Evolutionary conservation across 1,284 basidiomycete genomes (phyloP).

Genomic region (Microbotryomycetes sp.): DNA sequence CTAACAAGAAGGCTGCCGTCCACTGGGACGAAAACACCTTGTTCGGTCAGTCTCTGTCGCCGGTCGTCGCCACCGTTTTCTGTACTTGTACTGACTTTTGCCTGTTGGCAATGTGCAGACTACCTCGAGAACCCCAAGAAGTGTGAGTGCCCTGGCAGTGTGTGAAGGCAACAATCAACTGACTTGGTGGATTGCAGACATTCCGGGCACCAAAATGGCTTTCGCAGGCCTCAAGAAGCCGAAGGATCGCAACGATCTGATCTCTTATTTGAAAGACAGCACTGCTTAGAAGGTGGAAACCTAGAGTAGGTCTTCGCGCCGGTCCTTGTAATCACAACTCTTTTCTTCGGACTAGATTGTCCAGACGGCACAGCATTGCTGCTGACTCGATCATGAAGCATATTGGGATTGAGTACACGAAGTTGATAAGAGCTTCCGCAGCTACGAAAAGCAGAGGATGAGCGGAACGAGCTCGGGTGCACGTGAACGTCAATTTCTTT

Average conservation of each 20-base stretch:
- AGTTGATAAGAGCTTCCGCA: too few relatives aligned
- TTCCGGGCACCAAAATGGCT: conserved; percentile 94
- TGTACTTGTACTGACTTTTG: neutral
- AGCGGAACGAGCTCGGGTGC: too few relatives aligned
- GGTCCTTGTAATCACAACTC: too few relatives aligned
- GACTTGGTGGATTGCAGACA: too few relatives aligned
- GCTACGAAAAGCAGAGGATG: too few relatives aligned
- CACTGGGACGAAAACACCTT: conserved; percentile 76
- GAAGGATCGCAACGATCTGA: conserved; percentile 86
- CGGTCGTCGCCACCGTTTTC: neutral
- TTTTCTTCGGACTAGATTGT: too few relatives aligned
- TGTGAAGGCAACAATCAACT: neutral
- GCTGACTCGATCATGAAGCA: neutral
- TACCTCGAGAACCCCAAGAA: conserved; percentile 85
- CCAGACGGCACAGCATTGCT: neutral
- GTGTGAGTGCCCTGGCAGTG: conserved; percentile 40
- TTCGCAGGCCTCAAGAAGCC: conserved; percentile 97
- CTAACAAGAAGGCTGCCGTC: conserved; percentile 93
- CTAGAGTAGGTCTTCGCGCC: neutral
- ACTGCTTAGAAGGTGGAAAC: conserved; percentile 41
- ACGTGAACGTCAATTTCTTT: too few relatives aligned
- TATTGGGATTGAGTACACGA: too few relatives aligned
- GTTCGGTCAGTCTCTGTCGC: conserved; percentile 55
- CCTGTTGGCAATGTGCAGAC: neutral
- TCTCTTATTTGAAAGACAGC: conserved; percentile 65